A percentile compares a stretch with the other conserved stretches of the same genome.
Conservation (phyloP, 805 yeast species). For the Candida michaelii region DNA sequence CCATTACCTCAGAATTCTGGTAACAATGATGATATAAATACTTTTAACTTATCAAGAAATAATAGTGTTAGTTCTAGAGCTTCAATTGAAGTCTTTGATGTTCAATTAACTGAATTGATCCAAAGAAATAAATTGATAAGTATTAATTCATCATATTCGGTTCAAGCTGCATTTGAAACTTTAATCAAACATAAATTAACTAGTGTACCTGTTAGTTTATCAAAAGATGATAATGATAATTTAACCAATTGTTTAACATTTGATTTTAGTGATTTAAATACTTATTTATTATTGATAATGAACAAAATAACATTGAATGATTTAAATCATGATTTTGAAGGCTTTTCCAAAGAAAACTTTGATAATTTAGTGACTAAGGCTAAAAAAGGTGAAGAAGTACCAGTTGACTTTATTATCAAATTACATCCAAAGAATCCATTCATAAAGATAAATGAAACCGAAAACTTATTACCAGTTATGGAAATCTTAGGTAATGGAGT, state of each 20-base stretch:
- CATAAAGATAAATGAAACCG: conserved; percentile 68
- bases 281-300: conserved; percentile 79
- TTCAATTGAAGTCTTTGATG: conserved; percentile 67
- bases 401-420: conserved; percentile 83
- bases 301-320: conserved; percentile 56
- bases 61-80: conserved; percentile 27
- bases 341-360: conserved; percentile 25
- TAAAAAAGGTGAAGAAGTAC: conserved; percentile 84
- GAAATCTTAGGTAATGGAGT: conserved; percentile 93
- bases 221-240: conserved; percentile 33
- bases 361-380: conserved; percentile 55
- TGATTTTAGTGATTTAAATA: conserved; percentile 88
- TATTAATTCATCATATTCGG: conserved; percentile 65
- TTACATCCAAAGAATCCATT: conserved; percentile 88
- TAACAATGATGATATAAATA: conserved; percentile 37
- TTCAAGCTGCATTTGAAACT: conserved; percentile 85
- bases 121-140: conserved; percentile 75
- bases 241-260: conserved; percentile 72
- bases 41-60: conserved; percentile 40
- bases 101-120: conserved; percentile 68
- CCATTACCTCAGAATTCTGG: conserved; percentile 48
- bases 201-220: conserved; percentile 68
- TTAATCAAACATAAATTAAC: conserved; percentile 73
- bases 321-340: conserved; percentile 29
- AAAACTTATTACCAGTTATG: conserved; percentile 69